Percentiles rank a stretch among this genome's conserved stretches.
Evolutionary conservation across 768 basidiomycete species (phyloP).

Genomic region (Fomitopsis pulvina): DNA sequence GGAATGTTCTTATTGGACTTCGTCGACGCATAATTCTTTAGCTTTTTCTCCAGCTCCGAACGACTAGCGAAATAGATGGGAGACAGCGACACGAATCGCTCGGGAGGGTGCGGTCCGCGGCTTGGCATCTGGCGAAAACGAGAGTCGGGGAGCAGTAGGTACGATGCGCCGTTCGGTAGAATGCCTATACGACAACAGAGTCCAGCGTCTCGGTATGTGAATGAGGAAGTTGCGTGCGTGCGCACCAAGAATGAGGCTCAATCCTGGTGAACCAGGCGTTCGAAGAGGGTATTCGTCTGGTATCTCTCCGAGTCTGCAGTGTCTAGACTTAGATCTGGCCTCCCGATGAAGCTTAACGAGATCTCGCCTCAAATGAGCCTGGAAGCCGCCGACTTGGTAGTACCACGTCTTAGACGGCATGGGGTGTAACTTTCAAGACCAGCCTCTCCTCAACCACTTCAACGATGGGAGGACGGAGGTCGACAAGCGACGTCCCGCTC

Average conservation of each 20-base stretch:
- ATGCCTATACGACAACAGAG: slow-evolving; percentile 13
- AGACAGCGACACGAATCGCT: slow-evolving; percentile 18
- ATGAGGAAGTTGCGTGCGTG: neutral
- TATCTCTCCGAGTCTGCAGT: slow-evolving; percentile 2
- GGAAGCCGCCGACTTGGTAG: slow-evolving; percentile 15
- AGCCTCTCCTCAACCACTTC: too few relatives aligned
- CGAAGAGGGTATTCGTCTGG: slow-evolving; percentile 6
- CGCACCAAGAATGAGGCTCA: slow-evolving; percentile 13
- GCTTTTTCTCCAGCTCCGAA: slow-evolving; percentile 12
- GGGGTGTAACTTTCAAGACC: too few relatives aligned
- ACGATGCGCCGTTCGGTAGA: slow-evolving; percentile 19
- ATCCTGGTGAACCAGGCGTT: neutral
- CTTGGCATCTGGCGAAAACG: neutral
- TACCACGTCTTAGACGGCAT: neutral
- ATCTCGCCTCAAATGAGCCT: slow-evolving; percentile 6
- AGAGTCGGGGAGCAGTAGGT: slow-evolving; percentile 13
- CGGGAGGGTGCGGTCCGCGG: neutral
- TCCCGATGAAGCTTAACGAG: neutral
- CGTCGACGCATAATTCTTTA: slow-evolving; percentile 8
- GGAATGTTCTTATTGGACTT: slow-evolving; percentile 10
- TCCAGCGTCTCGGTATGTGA: too few relatives aligned
- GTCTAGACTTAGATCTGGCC: neutral
- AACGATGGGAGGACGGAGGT: too few relatives aligned
- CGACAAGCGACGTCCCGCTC: too few relatives aligned
- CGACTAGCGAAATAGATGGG: slow-evolving; percentile 16